Base-by-base conservation (phyloP, 2,329 filamentous ascomycete species). In the Alternaria angustiovoidea region DNA sequence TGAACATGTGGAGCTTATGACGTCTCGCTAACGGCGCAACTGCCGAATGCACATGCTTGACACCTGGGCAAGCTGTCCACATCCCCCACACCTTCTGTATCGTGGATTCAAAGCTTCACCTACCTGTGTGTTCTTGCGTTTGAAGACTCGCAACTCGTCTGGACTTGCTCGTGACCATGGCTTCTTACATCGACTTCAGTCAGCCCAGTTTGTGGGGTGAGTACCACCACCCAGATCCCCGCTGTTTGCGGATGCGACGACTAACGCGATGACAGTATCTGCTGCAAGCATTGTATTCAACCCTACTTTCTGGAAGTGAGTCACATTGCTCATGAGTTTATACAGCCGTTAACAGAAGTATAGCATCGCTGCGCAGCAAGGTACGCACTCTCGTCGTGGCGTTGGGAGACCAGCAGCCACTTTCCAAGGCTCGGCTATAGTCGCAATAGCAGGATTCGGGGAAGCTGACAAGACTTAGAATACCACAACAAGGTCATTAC, bases 301-400 rank as follows among this genome's bases (percentile, higher is more conserved):
- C 81, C 95, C 95, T 22, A 90, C 95, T n/a, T 98, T 97, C 81
- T 99, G 95, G 95, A 99, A 99, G 94, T 97, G 86, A 84, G 61
- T 65, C 44, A 39, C 43, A 39, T 36, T 52, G 0, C 1, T 5
- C 20, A 57, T 20, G 1, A 6, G 8, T 24, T n/a, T 18, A 4
- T 18, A 11, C 3, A 20, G 2, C 5, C 32, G 51, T 62, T 69
- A 36, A 69, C 48, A 9, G 2, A 3, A 24, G 44, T 65, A 32
- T 69, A 96, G 92, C 79, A 91, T 93, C 73, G 89, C 93, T 69
- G 93, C 93, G 63, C 90, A 93, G 73, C 87, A 89, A 88, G 92
- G 92, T 93, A 80, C 70, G 78, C 68, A 36, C 39, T 62, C 43
- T 8, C 12, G 47, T n/a, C 18, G 14, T 46, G 51, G 8, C 34